phyloP scores from a whole-genome alignment of 2,329 filamentous ascomycete species.

The Monosporascus sp. region DNA sequence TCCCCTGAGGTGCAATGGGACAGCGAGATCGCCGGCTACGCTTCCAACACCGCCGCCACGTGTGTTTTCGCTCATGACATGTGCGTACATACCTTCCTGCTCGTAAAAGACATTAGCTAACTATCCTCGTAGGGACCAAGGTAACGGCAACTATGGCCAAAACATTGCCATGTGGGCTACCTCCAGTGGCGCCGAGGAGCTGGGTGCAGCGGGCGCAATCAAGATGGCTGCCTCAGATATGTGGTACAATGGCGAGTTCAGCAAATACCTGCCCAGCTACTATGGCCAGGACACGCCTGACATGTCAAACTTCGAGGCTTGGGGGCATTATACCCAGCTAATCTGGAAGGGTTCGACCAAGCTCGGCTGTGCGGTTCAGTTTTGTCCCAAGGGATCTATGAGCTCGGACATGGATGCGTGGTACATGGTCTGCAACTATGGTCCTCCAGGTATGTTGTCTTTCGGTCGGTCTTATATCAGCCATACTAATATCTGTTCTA shows the following conservation, averaged over 20 bases:
- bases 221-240: conserved; percentile 67
- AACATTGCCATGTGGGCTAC: conserved; percentile 70
- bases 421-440: conserved; percentile 89
- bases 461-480: not conserved
- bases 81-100: conserved; percentile 44
- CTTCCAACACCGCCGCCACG: conserved; percentile 54
- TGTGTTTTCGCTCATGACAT: conserved; percentile 74
- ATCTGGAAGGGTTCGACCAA: conserved; percentile 60
- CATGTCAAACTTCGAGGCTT: conserved; percentile 57
- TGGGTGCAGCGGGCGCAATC: conserved; percentile 51
- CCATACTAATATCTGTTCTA: conserved; percentile 15
- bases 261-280: conserved; percentile 44
- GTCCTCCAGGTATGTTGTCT: conserved; percentile 56
- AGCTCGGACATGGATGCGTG: conserved; percentile 47
- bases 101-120: conserved; percentile 23
- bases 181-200: conserved; percentile 32
- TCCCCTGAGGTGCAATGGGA: conserved; percentile 62
- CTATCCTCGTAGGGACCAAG: conserved; percentile 40
- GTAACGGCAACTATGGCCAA: conserved; percentile 72
- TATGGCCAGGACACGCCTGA: conserved; percentile 58
- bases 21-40: conserved; percentile 56
- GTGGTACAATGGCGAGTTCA: conserved; percentile 84
- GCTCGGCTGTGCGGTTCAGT: conserved; percentile 58
- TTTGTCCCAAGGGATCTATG: conserved; percentile 49
- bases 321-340: conserved; percentile 73